Evolutionary conservation across 345 rosid genomes (phyloP).

Genomic region (Cochlearia excelsa): DNA sequence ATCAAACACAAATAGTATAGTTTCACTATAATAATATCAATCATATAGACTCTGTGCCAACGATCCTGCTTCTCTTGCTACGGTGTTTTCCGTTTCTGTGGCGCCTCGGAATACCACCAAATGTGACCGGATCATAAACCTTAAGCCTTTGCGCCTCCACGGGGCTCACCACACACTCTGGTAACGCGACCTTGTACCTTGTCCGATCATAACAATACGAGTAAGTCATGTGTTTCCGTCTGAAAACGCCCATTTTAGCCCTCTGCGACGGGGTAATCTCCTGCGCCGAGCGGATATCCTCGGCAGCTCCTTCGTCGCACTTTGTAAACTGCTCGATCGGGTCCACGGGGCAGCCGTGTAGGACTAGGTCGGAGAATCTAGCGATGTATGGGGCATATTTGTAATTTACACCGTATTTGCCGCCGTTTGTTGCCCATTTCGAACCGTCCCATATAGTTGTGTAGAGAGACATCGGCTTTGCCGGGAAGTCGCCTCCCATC

Average conservation of each 20-base stretch:
- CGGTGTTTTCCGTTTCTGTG: conserved; percentile 46
- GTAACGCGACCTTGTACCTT: conserved; percentile 64
- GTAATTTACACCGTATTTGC: conserved; percentile 89
- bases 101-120: conserved; percentile 53
- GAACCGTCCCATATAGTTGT: conserved; percentile 98
- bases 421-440: conserved; percentile 94
- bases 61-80: conserved; percentile 35
- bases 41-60: conserved; percentile 33
- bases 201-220: conserved; percentile 84
- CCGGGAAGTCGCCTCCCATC: conserved; percentile 86
- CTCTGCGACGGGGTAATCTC: conserved; percentile 47
- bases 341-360: conserved; percentile 85
- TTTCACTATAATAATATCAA: not conserved
- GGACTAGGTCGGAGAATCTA: conserved; percentile 60
- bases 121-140: conserved; percentile 72
- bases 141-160: conserved; percentile 60
- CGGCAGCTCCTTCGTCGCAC: conserved; percentile 48
- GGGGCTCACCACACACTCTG: conserved; percentile 62
- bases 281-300: conserved; percentile 34
- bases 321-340: conserved; percentile 56
- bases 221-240: conserved; percentile 80
- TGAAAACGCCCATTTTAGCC: conserved; percentile 58
- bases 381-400: conserved; percentile 83
- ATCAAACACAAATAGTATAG: conserved; percentile 4
- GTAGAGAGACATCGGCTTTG: conserved; percentile 93